Evolutionary conservation across 495 filamentous ascomycete genomes (phyloP), one percentile per base, ranked within the genome.

Genomic region (Talaromyces borbonicus): DNA sequence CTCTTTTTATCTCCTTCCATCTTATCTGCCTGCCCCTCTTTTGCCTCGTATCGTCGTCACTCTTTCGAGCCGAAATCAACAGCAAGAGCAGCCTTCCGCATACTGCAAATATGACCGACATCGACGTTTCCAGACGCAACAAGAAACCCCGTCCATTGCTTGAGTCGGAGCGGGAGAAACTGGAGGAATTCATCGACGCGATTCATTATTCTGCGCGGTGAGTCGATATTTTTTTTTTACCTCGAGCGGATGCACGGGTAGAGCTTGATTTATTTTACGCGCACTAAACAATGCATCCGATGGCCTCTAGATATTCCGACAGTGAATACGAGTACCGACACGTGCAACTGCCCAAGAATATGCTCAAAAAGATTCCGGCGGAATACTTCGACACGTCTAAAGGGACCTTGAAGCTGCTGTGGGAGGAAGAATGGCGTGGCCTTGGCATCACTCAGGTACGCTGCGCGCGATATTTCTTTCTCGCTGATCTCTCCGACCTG

Each of bases 361-460:
- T 98, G 92, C 78, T 98, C 33, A 98, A 97, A 65, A 84, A 80
- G 25, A 97, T 98, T 51, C 92, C 92, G 9, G 77, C 89, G 59
- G 93, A 94, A 44, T 98, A 97, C 62, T 93, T 95, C 57, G 92
- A 97, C 56, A 75, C 78, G 24, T 67, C 80, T 15, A 88, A 94
- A 54, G 90, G 92, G 29, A 96, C 90, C 5, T 69, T 98, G 66
- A 98, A 98, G 66, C 67, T 98, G 49, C 69, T 98, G 39, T 95
- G 92, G 87, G 92, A 98, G 64, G 93, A 97, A 41, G 92, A 98
- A 63, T 98, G 92, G 92, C 76, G 92, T 57, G 87, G 84, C 4
- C 72, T 98, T 56, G 92, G 92, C 23, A 98, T 98, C 51, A 97
- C 90, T 51, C 90, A 95, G 78, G 88, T 92, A 62, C 29, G 2